Conservation (phyloP, 73 alveolate genomes). For the Paramecium tetraurelia region DNA sequence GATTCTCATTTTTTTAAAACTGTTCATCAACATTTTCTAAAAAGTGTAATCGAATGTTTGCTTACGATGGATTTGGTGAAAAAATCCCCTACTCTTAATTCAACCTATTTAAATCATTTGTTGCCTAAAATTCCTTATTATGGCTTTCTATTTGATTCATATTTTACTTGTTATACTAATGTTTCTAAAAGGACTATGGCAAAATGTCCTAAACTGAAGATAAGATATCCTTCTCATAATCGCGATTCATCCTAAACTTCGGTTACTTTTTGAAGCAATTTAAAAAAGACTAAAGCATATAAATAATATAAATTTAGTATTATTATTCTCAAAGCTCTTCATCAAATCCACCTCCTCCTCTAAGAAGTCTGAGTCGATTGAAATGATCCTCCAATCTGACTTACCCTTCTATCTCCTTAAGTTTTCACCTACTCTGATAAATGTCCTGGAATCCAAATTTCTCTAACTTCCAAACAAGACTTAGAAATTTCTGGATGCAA, state of each 20-base stretch:
- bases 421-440: neutral
- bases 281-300: neutral
- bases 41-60: neutral
- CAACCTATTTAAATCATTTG: neutral
- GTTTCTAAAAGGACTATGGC: neutral
- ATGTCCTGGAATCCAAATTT: slow-evolving; percentile 47
- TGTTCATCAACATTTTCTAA: neutral
- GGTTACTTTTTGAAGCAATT: slow-evolving; percentile 5
- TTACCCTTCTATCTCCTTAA: neutral
- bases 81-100: neutral
- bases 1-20: neutral
- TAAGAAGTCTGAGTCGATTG: neutral
- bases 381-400: neutral
- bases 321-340: neutral
- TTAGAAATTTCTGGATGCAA: slow-evolving; percentile 42
- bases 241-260: neutral
- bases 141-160: neutral
- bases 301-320: neutral
- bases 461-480: neutral
- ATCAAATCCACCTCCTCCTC: neutral
- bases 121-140: neutral
- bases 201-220: neutral
- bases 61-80: neutral
- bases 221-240: neutral
- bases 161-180: neutral